Conservation (phyloP, 441 rosid species). For the Aquilaria agallochum region DNA sequence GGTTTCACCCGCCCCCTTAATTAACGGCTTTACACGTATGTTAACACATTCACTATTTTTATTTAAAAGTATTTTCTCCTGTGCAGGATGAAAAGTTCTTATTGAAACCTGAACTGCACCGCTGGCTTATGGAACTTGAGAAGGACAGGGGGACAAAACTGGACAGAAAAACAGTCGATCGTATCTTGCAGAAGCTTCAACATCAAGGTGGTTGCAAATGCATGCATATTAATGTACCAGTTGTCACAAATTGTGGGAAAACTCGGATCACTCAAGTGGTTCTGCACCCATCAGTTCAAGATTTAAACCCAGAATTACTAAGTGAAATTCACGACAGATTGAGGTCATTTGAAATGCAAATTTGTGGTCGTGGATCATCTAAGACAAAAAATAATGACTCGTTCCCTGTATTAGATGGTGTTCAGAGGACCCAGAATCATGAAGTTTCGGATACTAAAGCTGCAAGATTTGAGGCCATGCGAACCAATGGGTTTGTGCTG, state of each 20-base stretch:
- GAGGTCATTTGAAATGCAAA: constrained; percentile 79
- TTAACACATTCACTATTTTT: constrained; percentile 1
- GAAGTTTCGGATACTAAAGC: constrained; percentile 46
- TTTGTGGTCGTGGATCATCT: constrained; percentile 58
- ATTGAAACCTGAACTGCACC: constrained; percentile 75
- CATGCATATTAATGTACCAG: constrained; percentile 58
- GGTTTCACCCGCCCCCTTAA: constrained; percentile 7
- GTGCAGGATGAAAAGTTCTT: constrained; percentile 79
- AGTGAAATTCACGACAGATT: constrained; percentile 69
- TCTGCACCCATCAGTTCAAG: constrained; percentile 79
- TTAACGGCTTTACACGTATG: not conserved
- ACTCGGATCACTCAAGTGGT: constrained; percentile 60
- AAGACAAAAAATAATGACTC: constrained; percentile 48
- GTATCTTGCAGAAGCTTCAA: constrained; percentile 80
- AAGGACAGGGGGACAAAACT: constrained; percentile 64
- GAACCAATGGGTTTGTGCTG: constrained; percentile 89
- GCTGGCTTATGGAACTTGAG: constrained; percentile 85
- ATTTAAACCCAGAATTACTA: constrained; percentile 53
- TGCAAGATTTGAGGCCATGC: constrained; percentile 71
- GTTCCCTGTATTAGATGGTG: constrained; percentile 68
- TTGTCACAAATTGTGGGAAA: constrained; percentile 74
- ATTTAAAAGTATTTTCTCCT: constrained; percentile 23
- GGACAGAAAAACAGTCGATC: constrained; percentile 84
- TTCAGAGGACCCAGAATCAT: constrained; percentile 58
- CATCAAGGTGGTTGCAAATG: constrained; percentile 81